phyloP scores from a whole-genome alignment of 305 asterid genomes.

The Solanum aculeatissimum region DNA sequence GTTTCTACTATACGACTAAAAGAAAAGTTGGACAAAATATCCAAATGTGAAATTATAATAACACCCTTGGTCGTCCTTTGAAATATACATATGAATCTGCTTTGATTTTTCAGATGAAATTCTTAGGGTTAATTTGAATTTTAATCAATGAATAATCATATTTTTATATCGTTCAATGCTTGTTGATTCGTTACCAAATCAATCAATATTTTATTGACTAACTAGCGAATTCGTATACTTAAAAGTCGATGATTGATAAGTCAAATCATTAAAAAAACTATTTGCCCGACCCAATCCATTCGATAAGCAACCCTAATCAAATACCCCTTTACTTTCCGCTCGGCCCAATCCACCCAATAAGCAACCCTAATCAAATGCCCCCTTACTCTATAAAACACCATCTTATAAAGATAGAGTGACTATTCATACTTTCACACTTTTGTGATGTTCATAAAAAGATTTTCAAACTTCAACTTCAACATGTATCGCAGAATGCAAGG shows the following conservation, averaged over 20 bases:
- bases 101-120: no score
- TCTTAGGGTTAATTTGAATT: no score
- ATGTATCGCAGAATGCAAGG: background rate
- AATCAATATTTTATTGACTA: background rate
- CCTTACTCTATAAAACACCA: background rate
- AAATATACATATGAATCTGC: no score
- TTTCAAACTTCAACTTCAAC: background rate
- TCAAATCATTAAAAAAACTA: background rate
- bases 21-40: no score
- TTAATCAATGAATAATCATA: no score
- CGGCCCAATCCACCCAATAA: background rate
- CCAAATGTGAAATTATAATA: no score
- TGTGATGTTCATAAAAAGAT: no score
- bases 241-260: background rate
- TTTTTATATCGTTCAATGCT: no score
- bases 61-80: no score
- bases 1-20: no score
- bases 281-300: accelerated
- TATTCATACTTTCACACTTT: background rate
- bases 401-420: background rate
- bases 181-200: background rate
- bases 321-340: background rate
- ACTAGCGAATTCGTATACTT: background rate
- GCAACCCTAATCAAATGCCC: background rate
- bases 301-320: background rate